Evolutionary conservation across 805 yeast genomes (phyloP).

Genomic region (Barnettozyma pratensis): DNA sequence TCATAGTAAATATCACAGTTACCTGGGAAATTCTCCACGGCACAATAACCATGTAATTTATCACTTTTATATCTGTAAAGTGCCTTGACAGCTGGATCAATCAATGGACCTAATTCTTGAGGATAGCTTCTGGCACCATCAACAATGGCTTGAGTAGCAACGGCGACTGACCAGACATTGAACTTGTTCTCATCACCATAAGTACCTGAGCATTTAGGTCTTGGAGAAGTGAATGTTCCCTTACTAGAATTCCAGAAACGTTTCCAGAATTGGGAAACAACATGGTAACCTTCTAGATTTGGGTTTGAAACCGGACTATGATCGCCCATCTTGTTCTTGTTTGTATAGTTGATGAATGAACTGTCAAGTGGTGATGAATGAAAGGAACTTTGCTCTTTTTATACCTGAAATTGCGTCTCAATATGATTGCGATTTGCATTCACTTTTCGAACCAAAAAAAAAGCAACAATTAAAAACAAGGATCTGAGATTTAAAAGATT

Average conservation of each 20-base stretch:
- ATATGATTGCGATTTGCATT: too few relatives aligned
- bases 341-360: not conserved
- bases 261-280: conserved; percentile 18
- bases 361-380: not conserved
- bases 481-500: too few relatives aligned
- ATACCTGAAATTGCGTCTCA: too few relatives aligned
- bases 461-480: too few relatives aligned
- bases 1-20: conserved; percentile 66
- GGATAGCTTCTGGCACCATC: conserved; percentile 53
- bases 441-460: too few relatives aligned
- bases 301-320: conserved; percentile 18
- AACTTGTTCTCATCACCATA: conserved; percentile 48
- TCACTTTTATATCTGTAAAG: conserved; percentile 48
- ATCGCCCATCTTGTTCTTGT: not conserved
- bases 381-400: not conserved
- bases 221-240: conserved; percentile 21
- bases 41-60: conserved; percentile 53
- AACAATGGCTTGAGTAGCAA: conserved; percentile 60
- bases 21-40: conserved; percentile 54
- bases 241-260: conserved; percentile 20
- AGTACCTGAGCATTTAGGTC: conserved; percentile 33
- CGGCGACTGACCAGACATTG: conserved; percentile 66
- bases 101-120: conserved; percentile 45
- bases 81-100: conserved; percentile 46
- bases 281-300: conserved; percentile 23